Conservation (phyloP, 441 rosid genomes). For the Capsella rubella region DNA sequence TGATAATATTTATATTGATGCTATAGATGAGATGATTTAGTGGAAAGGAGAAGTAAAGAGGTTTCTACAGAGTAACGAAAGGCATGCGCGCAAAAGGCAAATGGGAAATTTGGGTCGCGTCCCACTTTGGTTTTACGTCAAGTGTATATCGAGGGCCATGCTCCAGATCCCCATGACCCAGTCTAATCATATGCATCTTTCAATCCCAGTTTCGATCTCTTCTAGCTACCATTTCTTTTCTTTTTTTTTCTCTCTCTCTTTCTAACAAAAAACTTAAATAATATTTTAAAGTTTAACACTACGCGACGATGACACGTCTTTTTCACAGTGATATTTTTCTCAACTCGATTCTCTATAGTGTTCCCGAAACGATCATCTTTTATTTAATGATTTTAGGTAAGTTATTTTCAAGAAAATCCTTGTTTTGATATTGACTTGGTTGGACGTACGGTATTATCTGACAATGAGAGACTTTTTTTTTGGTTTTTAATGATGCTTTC, state of each 20-base stretch:
- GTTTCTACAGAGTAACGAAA: conserved; percentile 30
- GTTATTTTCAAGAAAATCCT: conserved; percentile 13
- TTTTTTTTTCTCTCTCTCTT: too few relatives aligned
- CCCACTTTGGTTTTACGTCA: conserved; percentile 38
- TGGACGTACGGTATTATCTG: conserved; percentile 34
- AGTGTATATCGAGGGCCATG: conserved; percentile 30
- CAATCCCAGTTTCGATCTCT: conserved; percentile 13
- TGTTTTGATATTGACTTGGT: conserved; percentile 33
- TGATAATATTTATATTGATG: conserved; percentile 1
- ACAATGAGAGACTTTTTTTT: conserved; percentile 13
- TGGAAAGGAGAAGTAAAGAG: conserved; percentile 15
- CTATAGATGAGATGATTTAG: conserved; percentile 27
- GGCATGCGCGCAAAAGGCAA: conserved; percentile 39
- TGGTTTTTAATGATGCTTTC: conserved; percentile 30
- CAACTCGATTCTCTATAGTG: neutral
- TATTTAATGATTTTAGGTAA: neutral
- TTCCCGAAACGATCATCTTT: too few relatives aligned
- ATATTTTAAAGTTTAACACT: conserved; percentile 1
- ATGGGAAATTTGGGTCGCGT: conserved; percentile 20
- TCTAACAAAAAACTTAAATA: too few relatives aligned
- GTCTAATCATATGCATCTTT: conserved; percentile 1
- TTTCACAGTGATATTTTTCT: neutral
- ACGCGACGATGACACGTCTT: neutral
- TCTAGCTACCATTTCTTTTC: neutral
- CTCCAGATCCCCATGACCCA: conserved; percentile 30